These are phyloP conservation scores for Theobroma cacao DNA, from an alignment of 345 rosid species.

Conservation along the genomic window DNA sequence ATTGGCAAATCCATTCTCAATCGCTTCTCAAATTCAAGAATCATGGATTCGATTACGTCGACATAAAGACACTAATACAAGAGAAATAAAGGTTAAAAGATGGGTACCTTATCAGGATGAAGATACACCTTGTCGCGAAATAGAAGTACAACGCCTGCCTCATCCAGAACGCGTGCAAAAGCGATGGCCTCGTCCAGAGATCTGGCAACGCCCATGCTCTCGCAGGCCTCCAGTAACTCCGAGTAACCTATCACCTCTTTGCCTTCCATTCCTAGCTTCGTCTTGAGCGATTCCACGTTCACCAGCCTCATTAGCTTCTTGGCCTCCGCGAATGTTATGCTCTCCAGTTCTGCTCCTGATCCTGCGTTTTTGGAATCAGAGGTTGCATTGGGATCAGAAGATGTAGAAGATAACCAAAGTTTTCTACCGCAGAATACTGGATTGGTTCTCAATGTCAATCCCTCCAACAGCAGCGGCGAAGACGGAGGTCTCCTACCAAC, in stretches of 20 bases:
- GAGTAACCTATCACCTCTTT: constrained; percentile 64
- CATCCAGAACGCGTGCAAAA: constrained; percentile 81
- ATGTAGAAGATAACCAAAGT: constrained; percentile 1
- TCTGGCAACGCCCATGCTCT: constrained; percentile 66
- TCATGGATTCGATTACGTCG: not conserved
- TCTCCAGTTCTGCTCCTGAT: constrained; percentile 16
- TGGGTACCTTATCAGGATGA: constrained; percentile 79
- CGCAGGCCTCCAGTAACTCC: constrained; percentile 61
- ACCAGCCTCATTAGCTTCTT: constrained; percentile 82
- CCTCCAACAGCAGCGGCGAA: not conserved
- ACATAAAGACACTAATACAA: not conserved
- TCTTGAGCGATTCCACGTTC: constrained; percentile 74
- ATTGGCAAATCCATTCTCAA: not conserved
- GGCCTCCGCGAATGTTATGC: constrained; percentile 53
- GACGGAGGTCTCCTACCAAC: constrained; percentile 10
- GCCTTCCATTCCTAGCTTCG: constrained; percentile 59
- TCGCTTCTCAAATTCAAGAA: not conserved
- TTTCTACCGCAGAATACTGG: not conserved
- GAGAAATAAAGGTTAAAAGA: not conserved
- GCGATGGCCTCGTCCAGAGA: constrained; percentile 67
- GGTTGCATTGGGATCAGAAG: not conserved
- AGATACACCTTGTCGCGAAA: constrained; percentile 86
- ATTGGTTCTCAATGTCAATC: not conserved
- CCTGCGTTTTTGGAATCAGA: not conserved
- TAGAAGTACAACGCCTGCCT: constrained; percentile 82